Base-by-base conservation (phyloP, 192 early-diverging fungal species). In the Backusella tarrabulga region DNA sequence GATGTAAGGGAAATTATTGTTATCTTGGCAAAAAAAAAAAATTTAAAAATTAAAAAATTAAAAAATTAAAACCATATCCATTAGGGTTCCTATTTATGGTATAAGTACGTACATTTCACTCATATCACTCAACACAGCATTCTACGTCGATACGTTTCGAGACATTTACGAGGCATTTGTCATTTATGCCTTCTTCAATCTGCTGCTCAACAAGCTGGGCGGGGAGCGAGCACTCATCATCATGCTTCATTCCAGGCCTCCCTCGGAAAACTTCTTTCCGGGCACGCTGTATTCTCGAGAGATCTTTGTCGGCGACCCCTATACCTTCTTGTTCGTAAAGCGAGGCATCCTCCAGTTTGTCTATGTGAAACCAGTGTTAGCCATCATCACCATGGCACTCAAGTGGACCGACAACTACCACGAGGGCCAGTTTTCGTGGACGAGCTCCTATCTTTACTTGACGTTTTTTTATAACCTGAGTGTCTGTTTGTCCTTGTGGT, bases 141-240 rank as follows among this genome's bases (percentile, higher is more conserved):
- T 94, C 71, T 97, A 95, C 73, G 89, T 97, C 5, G 97, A 98
- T 72, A 92, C 95, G 2, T 84, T 98, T 74, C 89, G 97, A 44
- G 97, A 98, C 72, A 89, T 98, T 7, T 98, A 98, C 77, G 97
- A 98, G 81, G 95, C 94, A 35, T 98, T 97, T 88, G 97, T 98
- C 32, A 93, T 98, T 63, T 98, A 98, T 85, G 92, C 93, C 77
- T 98, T 98, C 82, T 95, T 98, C 84, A 95, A 87, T 44, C 82
- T 98, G 66, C 77, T 97, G 52, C 90, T 97, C 38, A 92, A 93
- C 76, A 95, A 96, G 74, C 86, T 97, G 60, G 96, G 93, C 32
- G 97, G 97, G 23, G 97, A 98, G 73, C 88, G 97, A 12, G 88
- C 92, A 7, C 83, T 97, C 32, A 84, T 97, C 36, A 87, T 92